phyloP scores from a whole-genome alignment of 1,284 basidiomycete species.

The Calocybe gambosa region DNA sequence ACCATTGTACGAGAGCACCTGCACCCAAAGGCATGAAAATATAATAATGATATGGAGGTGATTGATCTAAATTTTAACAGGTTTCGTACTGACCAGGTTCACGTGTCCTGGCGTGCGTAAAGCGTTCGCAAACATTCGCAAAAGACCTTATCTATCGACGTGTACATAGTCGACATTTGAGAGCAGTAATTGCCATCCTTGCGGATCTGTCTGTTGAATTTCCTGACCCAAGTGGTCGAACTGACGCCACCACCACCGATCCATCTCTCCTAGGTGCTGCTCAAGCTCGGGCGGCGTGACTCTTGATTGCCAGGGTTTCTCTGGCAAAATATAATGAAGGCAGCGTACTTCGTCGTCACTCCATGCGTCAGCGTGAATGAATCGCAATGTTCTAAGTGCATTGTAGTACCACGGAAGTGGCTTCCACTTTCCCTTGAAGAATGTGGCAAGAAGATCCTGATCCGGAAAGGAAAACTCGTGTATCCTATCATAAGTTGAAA shows the following conservation, averaged over 20 bases:
- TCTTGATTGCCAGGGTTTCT: conserved; percentile 71
- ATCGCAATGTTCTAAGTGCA: conserved; percentile 73
- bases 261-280: conserved; percentile 39
- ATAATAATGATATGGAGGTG: conserved; percentile 2
- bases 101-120: conserved; percentile 79
- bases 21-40: conserved; percentile 74
- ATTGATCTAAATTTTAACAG: conserved; percentile 34
- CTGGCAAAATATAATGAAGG: conserved; percentile 68
- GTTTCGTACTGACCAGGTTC: conserved; percentile 88
- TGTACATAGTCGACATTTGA: conserved; percentile 37
- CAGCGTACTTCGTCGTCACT: conserved; percentile 71
- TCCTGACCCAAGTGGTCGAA: conserved; percentile 47
- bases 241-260: conserved; percentile 76
- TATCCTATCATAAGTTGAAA: conserved; percentile 67
- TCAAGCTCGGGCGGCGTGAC: conserved; percentile 23
- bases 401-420: conserved; percentile 83
- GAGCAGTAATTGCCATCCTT: conserved; percentile 48
- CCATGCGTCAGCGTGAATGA: conserved; percentile 70
- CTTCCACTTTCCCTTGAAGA: conserved; percentile 72
- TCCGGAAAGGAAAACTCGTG: conserved; percentile 80
- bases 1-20: conserved; percentile 72
- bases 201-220: conserved; percentile 38
- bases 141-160: no score
- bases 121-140: no score
- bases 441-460: conserved; percentile 84